A percentile compares a stretch with the other conserved stretches of the same genome.
Conservation (phyloP, 2,329 filamentous ascomycete species). For the Botrytis aclada region DNA sequence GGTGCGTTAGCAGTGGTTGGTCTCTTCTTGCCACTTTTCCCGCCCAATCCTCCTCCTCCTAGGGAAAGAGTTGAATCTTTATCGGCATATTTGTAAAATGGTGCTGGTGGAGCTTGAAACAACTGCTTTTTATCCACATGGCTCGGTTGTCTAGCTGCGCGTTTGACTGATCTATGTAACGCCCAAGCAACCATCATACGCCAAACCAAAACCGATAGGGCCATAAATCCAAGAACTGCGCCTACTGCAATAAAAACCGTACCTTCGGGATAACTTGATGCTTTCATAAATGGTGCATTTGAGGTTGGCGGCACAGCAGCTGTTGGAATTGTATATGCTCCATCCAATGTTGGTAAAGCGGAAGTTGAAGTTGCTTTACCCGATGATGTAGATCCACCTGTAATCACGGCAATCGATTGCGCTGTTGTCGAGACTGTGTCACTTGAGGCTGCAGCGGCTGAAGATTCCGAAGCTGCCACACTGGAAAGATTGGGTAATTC, state of each 20-base stretch:
- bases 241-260: slow-evolving; percentile 96
- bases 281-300: slow-evolving; percentile 88
- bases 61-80: slow-evolving; percentile 42
- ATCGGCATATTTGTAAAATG: slow-evolving; percentile 60
- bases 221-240: slow-evolving; percentile 79
- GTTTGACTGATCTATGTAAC: slow-evolving; percentile 85
- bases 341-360: slow-evolving; percentile 52
- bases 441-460: slow-evolving; percentile 24
- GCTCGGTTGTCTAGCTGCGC: slow-evolving; percentile 74
- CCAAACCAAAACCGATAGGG: slow-evolving; percentile 80
- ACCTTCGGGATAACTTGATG: slow-evolving; percentile 79
- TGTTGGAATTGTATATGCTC: slow-evolving; percentile 62
- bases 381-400: background rate
- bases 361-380: slow-evolving; percentile 23
- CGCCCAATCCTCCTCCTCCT: slow-evolving; percentile 26
- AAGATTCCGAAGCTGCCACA: slow-evolving; percentile 28
- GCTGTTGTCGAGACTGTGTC: slow-evolving; percentile 21
- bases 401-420: slow-evolving; percentile 18
- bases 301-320: slow-evolving; percentile 77
- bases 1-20: slow-evolving; percentile 39
- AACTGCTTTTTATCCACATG: slow-evolving; percentile 66
- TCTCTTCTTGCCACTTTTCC: slow-evolving; percentile 37
- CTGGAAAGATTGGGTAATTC: slow-evolving; percentile 29
- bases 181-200: slow-evolving; percentile 84
- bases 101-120: slow-evolving; percentile 52